Evolutionary conservation across 164 flowering plant genomes (phyloP).

Genomic region (Taxillus chinensis): DNA sequence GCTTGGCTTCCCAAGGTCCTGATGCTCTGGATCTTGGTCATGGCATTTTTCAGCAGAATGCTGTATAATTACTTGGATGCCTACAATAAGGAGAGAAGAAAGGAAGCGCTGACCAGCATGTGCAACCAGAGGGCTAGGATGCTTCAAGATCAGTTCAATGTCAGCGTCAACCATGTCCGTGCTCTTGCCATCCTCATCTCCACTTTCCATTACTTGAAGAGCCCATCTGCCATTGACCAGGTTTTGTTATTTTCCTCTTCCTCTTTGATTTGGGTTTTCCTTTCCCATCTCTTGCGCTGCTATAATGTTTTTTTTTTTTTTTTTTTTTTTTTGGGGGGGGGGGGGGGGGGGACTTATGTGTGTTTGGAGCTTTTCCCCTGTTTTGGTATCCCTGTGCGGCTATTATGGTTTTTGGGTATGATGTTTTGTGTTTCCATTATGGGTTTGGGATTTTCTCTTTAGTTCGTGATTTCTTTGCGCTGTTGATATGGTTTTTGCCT

Average conservation of each 20-base stretch:
- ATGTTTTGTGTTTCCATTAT: too few species aligned
- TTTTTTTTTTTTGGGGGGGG: too few species aligned
- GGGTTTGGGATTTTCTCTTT: too few species aligned
- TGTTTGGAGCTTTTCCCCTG: too few species aligned
- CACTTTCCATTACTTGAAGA: constrained; percentile 66
- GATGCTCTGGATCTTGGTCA: constrained; percentile 32
- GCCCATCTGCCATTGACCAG: constrained; percentile 89
- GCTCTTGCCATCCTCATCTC: constrained; percentile 86
- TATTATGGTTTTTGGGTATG: too few species aligned
- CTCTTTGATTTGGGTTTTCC: not conserved
- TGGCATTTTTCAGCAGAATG: constrained; percentile 17
- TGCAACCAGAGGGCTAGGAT: constrained; percentile 88
- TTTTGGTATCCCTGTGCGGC: too few species aligned
- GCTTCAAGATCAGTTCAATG: constrained; percentile 89
- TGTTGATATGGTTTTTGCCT: too few species aligned
- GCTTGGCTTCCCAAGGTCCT: constrained; percentile 17
- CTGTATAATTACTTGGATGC: constrained; percentile 39
- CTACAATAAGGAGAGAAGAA: constrained; percentile 43
- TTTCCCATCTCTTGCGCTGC: not conserved
- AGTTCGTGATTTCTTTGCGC: too few species aligned
- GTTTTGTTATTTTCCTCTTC: constrained; percentile 21
- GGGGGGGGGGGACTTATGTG: too few species aligned
- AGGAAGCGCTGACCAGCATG: constrained; percentile 58
- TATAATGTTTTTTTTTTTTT: not conserved
- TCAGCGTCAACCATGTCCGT: constrained; percentile 91